A percentile compares a stretch with the other conserved stretches of the same genome.
These are phyloP conservation scores for Russula compacta DNA, from an alignment of 768 basidiomycete species.

Conservation along the genomic window DNA sequence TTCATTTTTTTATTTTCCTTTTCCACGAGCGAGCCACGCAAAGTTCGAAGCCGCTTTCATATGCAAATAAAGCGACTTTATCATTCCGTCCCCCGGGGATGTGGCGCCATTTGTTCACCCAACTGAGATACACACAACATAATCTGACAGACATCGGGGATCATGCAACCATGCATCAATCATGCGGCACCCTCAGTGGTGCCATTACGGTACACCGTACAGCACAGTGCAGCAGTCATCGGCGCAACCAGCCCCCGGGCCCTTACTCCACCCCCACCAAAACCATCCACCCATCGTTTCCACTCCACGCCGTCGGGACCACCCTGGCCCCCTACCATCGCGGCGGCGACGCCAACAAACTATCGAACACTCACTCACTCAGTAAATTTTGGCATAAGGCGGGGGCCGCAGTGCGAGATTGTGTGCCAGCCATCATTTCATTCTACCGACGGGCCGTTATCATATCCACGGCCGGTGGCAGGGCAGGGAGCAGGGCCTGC, in stretches of 20 bases:
- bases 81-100: neutral
- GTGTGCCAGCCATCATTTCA: too few species aligned
- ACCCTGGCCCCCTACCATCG: too few species aligned
- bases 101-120: neutral
- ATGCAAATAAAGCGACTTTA: neutral
- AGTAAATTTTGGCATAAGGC: too few species aligned
- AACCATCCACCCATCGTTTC: neutral
- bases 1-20: neutral
- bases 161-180: neutral
- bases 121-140: neutral
- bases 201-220: too few species aligned
- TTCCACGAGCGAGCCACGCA: neutral
- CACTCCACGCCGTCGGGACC: neutral
- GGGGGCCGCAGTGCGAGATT: too few species aligned
- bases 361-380: too few species aligned
- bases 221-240: too few species aligned
- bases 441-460: too few species aligned
- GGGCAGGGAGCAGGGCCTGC: too few species aligned
- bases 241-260: too few species aligned
- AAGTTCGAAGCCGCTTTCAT: neutral
- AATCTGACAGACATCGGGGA: neutral
- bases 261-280: neutral
- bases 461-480: too few species aligned
- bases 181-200: neutral
- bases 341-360: too few species aligned